Conservation (phyloP, 2,329 filamentous ascomycete species). For the Monilinia fructigena region DNA sequence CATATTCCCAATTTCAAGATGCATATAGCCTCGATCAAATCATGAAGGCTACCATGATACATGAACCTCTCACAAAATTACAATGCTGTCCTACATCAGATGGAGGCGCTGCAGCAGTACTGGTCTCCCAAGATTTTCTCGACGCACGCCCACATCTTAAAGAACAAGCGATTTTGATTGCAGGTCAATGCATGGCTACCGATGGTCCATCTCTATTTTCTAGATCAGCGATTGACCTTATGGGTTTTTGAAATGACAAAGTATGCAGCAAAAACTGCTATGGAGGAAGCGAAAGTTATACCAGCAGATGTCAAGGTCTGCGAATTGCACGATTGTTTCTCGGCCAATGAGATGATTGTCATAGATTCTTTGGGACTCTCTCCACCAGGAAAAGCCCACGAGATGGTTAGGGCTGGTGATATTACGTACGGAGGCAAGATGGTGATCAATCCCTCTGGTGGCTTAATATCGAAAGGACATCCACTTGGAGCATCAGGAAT, state of each 20-base stretch:
- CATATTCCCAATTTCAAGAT: conserved; percentile 95
- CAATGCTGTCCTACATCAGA: conserved; percentile 98
- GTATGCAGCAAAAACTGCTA: conserved; percentile 66
- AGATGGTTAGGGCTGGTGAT: conserved; percentile 80
- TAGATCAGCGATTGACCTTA: conserved; percentile 76
- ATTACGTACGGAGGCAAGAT: conserved; percentile 81
- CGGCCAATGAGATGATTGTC: conserved; percentile 86
- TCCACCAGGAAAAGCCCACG: conserved; percentile 80
- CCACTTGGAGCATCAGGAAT: conserved; percentile 92
- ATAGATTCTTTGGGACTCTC: conserved; percentile 83
- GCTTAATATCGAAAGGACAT: conserved; percentile 93
- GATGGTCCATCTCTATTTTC: conserved; percentile 80
- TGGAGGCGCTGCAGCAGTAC: conserved; percentile 81
- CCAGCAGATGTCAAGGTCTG: conserved; percentile 75
- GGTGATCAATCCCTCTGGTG: conserved; percentile 90
- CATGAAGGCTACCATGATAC: conserved; percentile 71
- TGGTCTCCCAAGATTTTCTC: conserved; percentile 87
- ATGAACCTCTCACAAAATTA: conserved; percentile 89
- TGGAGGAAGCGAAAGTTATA: conserved; percentile 68
- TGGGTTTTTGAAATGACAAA: conserved; percentile 87
- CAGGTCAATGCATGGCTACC: conserved; percentile 83
- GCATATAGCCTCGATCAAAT: conserved; percentile 88
- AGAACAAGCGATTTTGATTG: conserved; percentile 80
- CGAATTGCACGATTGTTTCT: conserved; percentile 97
- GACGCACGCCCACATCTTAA: conserved; percentile 79